Evolutionary conservation across 2,329 filamentous ascomycete species (phyloP).

Genomic region (Exophiala lecanii-corni): DNA sequence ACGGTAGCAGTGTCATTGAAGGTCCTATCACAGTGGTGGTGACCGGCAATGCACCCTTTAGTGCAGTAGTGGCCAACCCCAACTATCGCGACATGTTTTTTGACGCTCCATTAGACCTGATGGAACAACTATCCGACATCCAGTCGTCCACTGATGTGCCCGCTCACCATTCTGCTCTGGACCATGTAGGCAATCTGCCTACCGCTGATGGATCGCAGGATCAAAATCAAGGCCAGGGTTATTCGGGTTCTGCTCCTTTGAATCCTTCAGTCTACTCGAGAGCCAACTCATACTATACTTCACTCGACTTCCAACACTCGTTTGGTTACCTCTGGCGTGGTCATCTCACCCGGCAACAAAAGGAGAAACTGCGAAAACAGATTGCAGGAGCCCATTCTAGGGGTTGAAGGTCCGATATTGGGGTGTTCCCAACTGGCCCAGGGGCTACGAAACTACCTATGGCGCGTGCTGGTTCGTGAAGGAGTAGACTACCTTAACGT

Average conservation of each 20-base stretch:
- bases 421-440: slow-evolving; percentile 53
- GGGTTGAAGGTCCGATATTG: slow-evolving; percentile 56
- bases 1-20: slow-evolving; percentile 39
- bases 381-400: slow-evolving; percentile 48
- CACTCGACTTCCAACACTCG: slow-evolving; percentile 44
- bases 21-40: slow-evolving; percentile 51
- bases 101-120: slow-evolving; percentile 47
- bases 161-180: neutral
- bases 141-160: neutral
- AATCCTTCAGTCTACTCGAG: slow-evolving; percentile 41
- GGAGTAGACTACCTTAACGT: slow-evolving; percentile 56
- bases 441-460: slow-evolving; percentile 50
- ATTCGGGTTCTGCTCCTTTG: slow-evolving; percentile 35
- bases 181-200: slow-evolving; percentile 2
- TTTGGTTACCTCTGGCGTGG: slow-evolving; percentile 50
- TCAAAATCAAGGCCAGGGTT: slow-evolving; percentile 42
- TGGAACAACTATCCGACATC: slow-evolving; percentile 24
- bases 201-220: slow-evolving; percentile 1
- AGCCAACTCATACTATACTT: slow-evolving; percentile 56
- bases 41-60: slow-evolving; percentile 50
- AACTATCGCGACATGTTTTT: slow-evolving; percentile 54
- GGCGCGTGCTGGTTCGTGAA: slow-evolving; percentile 50
- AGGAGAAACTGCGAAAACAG: slow-evolving; percentile 47
- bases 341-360: slow-evolving; percentile 39
- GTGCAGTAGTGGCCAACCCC: slow-evolving; percentile 42